A percentile compares a stretch with the other conserved stretches of the same genome.
Evolutionary conservation across 2,329 filamentous ascomycete genomes (phyloP).

Genomic region (Rutstroemia sp.): DNA sequence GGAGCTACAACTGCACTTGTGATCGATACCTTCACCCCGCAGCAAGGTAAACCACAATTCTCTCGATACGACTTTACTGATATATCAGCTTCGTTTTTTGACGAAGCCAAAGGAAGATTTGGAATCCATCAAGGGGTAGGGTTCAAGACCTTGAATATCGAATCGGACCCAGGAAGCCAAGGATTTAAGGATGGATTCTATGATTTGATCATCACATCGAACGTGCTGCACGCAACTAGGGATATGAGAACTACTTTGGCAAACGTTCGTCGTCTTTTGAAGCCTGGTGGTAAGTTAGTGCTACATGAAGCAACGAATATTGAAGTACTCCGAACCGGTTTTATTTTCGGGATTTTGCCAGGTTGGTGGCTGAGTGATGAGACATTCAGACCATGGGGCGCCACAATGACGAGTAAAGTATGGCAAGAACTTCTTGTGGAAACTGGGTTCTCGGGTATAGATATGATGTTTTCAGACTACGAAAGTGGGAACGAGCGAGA

Average conservation of each 20-base stretch:
- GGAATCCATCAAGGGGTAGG: not conserved
- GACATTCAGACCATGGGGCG: not conserved
- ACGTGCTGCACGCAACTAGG: not conserved
- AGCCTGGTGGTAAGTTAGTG: no score
- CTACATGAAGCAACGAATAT: no score
- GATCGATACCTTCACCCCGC: not conserved
- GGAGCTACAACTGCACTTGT: conserved; percentile 10
- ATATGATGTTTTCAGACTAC: not conserved
- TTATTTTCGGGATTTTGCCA: conserved; percentile 17
- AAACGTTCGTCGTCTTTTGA: no score
- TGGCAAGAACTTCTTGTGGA: not conserved
- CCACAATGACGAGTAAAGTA: not conserved
- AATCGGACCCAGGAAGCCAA: not conserved
- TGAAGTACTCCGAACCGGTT: no score
- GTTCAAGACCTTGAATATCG: not conserved
- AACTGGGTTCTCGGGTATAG: conserved; percentile 1
- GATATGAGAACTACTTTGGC: not conserved
- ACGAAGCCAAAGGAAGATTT: not conserved
- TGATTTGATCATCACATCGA: not conserved
- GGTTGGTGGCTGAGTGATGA: conserved; percentile 32
- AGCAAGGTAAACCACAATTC: not conserved
- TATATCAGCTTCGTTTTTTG: not conserved
- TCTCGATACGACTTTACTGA: not conserved
- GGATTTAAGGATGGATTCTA: not conserved
- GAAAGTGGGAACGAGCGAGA: not conserved